These are phyloP conservation scores for Silene coronaria DNA, from an alignment of 179 eudicot genomes.

Conservation along the genomic window DNA sequence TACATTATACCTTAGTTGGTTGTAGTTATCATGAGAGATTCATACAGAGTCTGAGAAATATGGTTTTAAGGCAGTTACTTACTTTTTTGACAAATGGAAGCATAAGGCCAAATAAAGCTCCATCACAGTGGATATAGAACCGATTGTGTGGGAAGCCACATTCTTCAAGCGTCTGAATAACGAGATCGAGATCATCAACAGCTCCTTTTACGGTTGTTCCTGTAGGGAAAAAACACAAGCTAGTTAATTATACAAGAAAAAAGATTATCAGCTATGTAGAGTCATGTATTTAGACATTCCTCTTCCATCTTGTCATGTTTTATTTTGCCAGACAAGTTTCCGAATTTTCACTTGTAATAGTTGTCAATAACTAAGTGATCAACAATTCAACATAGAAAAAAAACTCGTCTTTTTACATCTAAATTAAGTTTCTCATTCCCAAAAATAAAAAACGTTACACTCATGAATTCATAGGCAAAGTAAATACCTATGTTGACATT, in stretches of 20 bases:
- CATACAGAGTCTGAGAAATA: neutral
- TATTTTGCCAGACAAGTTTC: neutral
- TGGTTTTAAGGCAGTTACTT: slow-evolving; percentile 5
- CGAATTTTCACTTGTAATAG: neutral
- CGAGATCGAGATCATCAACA: slow-evolving; percentile 88
- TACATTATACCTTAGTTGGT: too few relatives aligned
- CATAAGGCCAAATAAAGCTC: slow-evolving; percentile 87
- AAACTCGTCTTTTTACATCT: neutral
- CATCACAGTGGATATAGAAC: slow-evolving; percentile 86
- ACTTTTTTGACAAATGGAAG: slow-evolving; percentile 80
- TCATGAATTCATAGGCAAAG: neutral
- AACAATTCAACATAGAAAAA: neutral
- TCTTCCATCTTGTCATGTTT: neutral
- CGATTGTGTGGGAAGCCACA: slow-evolving; percentile 62
- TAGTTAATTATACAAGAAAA: neutral
- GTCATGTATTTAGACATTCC: neutral
- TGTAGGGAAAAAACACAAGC: neutral
- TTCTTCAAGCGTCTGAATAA: slow-evolving; percentile 71
- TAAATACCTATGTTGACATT: slow-evolving; percentile 68
- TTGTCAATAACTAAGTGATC: neutral
- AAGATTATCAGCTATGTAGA: neutral
- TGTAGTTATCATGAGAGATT: neutral
- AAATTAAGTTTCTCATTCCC: neutral
- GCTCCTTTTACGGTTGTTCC: slow-evolving; percentile 84
- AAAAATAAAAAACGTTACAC: neutral